Conservation (phyloP, 2,329 filamentous ascomycete species). For the Metarhizium humberi region DNA sequence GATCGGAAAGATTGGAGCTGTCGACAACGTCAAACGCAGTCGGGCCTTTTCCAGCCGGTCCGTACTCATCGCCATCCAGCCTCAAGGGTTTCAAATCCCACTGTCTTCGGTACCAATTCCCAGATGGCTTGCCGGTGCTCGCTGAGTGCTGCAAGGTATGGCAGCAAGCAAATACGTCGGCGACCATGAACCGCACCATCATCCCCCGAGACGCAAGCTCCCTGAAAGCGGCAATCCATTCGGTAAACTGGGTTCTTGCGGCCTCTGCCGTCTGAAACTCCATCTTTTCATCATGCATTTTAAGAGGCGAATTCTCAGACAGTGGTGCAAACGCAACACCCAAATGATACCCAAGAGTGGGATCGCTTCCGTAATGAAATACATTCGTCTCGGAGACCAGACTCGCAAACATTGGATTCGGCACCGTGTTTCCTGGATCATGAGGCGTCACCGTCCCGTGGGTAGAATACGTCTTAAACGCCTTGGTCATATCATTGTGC, state of each 20-base stretch:
- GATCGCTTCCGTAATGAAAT: too few species aligned
- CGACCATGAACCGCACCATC: slow-evolving; percentile 34
- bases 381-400: too few species aligned
- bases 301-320: too few species aligned
- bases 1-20: slow-evolving; percentile 34
- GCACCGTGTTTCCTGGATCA: slow-evolving; percentile 9
- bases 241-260: too few species aligned
- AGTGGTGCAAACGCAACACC: too few species aligned
- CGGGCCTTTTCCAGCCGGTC: slow-evolving; percentile 22
- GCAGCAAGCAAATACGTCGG: slow-evolving; percentile 42
- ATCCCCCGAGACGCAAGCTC: slow-evolving; percentile 24
- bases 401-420: slow-evolving; percentile 37
- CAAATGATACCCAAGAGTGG: too few species aligned
- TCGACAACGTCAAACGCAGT: slow-evolving; percentile 46
- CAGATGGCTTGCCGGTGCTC: slow-evolving; percentile 18
- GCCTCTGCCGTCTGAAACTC: too few species aligned
- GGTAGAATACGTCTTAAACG: slow-evolving; percentile 24
- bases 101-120: slow-evolving; percentile 32
- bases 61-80: slow-evolving; percentile 34
- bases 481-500: slow-evolving; percentile 11
- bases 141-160: slow-evolving; percentile 37
- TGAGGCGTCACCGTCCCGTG: slow-evolving; percentile 20
- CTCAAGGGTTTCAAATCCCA: slow-evolving; percentile 28
- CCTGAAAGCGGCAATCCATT: not conserved
- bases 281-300: too few species aligned